A percentile compares a stretch with the other conserved stretches of the same genome.
Conservation (phyloP, 2,329 filamentous ascomycete genomes). For the Penicillium palitans region DNA sequence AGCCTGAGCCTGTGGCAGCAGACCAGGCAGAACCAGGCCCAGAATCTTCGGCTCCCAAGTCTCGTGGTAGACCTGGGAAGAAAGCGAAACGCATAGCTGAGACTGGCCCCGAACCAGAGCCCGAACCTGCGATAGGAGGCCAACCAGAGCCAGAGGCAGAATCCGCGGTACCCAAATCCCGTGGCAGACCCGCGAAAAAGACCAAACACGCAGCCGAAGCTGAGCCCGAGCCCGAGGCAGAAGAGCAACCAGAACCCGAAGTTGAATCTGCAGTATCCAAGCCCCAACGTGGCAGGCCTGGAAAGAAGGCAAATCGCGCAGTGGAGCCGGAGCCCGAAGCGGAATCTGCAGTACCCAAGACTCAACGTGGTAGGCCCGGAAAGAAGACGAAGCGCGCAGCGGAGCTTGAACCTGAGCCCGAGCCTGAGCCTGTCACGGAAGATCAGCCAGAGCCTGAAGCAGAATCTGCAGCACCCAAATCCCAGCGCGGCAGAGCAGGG, state of each 20-base stretch:
- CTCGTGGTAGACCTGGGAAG: constrained; percentile 9
- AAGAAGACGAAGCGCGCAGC: constrained; percentile 10
- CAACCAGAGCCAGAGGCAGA: constrained; percentile 1
- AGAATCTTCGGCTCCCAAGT: constrained; percentile 4
- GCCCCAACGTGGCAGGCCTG: constrained; percentile 1
- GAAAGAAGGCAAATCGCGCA: constrained; percentile 9
- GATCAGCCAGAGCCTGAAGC: constrained; percentile 8
- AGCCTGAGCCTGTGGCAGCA: constrained; percentile 1
- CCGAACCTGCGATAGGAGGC: neutral
- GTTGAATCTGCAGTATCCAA: constrained; percentile 7
- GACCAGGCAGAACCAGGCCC: neutral
- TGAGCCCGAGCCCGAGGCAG: constrained; percentile 10
- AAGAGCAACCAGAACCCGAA: neutral
- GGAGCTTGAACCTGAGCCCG: neutral
- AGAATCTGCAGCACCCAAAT: constrained; percentile 5
- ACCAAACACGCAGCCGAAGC: constrained; percentile 1
- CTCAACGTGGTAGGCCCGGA: constrained; percentile 4
- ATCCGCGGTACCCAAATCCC: constrained; percentile 5
- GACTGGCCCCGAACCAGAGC: neutral
- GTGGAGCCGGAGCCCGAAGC: neutral
- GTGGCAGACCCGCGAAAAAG: constrained; percentile 11
- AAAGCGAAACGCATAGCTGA: constrained; percentile 9
- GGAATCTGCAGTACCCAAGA: constrained; percentile 3
- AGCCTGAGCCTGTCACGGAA: neutral
- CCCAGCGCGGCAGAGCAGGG: constrained; percentile 3